Percentiles rank a stretch among this genome's conserved stretches.
Evolutionary conservation across 495 filamentous ascomycete genomes (phyloP).

Genomic region (Xylaria scruposa): DNA sequence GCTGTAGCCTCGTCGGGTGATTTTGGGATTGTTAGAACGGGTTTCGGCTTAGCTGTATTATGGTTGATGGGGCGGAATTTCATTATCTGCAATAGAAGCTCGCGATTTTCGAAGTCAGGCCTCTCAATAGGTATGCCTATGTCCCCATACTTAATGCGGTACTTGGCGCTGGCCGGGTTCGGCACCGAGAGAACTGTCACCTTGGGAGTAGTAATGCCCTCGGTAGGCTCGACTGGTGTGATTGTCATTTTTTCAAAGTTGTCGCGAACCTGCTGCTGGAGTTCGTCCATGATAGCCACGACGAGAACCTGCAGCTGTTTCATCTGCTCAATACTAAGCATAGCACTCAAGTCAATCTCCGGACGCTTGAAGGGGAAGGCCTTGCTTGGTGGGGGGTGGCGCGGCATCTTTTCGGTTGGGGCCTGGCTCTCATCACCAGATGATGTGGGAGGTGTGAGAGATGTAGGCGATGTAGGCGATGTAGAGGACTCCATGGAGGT

Average conservation of each 20-base stretch:
- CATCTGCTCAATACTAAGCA: slow-evolving; percentile 32
- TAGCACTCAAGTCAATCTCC: slow-evolving; percentile 34
- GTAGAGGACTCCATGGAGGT: slow-evolving; percentile 9
- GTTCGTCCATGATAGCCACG: slow-evolving; percentile 51
- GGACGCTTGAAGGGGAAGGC: slow-evolving; percentile 27
- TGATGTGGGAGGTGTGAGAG: slow-evolving; percentile 1
- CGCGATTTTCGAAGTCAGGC: slow-evolving; percentile 24
- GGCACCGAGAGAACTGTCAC: slow-evolving; percentile 28
- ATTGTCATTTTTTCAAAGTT: slow-evolving; percentile 51
- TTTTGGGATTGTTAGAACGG: slow-evolving; percentile 28
- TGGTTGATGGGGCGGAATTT: slow-evolving; percentile 16
- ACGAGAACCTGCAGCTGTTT: slow-evolving; percentile 45
- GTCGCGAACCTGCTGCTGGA: slow-evolving; percentile 54
- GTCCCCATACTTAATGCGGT: slow-evolving; percentile 31
- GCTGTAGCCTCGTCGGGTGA: slow-evolving; percentile 28
- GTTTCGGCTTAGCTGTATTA: slow-evolving; percentile 11
- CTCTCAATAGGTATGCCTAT: slow-evolving; percentile 23
- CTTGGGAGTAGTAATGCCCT: slow-evolving; percentile 36
- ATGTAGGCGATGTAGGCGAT: slow-evolving; percentile 1
- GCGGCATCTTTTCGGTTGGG: slow-evolving; percentile 31
- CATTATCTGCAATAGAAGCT: slow-evolving; percentile 29
- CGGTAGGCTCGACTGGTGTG: slow-evolving; percentile 20
- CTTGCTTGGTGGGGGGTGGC: slow-evolving; percentile 20
- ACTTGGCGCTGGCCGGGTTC: slow-evolving; percentile 36
- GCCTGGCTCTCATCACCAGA: slow-evolving; percentile 36